Percentiles rank a stretch among this genome's conserved stretches.
phyloP scores from a whole-genome alignment of 768 basidiomycete species.

The Galerina sulciceps region DNA sequence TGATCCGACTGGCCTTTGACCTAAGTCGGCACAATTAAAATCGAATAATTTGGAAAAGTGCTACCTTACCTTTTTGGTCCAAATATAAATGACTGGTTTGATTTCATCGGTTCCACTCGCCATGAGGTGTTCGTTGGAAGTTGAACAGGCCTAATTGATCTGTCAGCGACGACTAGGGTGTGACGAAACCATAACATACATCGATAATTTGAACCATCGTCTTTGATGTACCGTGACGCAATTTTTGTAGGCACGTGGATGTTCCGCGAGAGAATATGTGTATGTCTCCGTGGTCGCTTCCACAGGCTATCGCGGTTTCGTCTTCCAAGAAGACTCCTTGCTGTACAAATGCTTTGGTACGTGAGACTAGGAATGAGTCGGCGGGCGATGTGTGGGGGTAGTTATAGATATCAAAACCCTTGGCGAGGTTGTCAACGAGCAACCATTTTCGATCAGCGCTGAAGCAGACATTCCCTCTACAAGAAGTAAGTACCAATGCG shows the following conservation, averaged over 20 bases:
- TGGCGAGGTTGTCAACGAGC: constrained; percentile 14
- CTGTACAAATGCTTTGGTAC: constrained; percentile 7
- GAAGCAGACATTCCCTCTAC: constrained; percentile 7
- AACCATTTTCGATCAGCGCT: background rate
- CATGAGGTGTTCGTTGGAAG: background rate
- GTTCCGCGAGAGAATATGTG: constrained; percentile 6
- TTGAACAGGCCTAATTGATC: background rate
- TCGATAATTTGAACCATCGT: constrained; percentile 12
- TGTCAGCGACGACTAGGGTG: background rate
- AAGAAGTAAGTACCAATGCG: background rate
- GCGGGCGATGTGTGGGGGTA: background rate
- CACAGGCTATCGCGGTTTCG: constrained; percentile 2
- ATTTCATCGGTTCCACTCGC: background rate
- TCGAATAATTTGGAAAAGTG: background rate
- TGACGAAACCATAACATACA: constrained; percentile 4
- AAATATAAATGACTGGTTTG: background rate
- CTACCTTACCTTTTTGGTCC: background rate
- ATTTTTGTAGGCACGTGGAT: constrained; percentile 1
- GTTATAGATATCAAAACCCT: constrained; percentile 16
- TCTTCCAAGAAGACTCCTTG: constrained; percentile 7
- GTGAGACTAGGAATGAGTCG: constrained; percentile 1
- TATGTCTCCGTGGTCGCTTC: constrained; percentile 15
- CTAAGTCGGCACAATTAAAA: background rate
- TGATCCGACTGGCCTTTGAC: background rate
- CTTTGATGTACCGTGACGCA: background rate